phyloP scores from a whole-genome alignment of 495 filamentous ascomycete genomes.

The Aspergillus taichungensis region DNA sequence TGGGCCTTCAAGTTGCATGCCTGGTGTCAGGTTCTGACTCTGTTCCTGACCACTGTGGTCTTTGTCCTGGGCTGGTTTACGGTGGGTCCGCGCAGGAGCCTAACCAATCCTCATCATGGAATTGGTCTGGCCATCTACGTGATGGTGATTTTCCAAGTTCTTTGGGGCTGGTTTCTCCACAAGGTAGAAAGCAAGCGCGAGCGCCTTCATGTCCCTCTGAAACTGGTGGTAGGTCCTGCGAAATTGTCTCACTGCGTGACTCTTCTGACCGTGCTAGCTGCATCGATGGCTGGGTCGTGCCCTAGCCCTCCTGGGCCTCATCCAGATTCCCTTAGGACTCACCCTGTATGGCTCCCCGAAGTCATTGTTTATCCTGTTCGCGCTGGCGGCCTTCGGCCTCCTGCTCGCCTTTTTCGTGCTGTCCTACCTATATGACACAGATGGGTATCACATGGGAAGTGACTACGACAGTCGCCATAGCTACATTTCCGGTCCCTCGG shows the following conservation, averaged over 20 bases:
- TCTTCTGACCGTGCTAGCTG: conserved; percentile 27
- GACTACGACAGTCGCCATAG: conserved; percentile 46
- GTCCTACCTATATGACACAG: conserved; percentile 51
- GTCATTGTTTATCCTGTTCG: conserved; percentile 73
- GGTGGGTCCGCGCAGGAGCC: conserved; percentile 62
- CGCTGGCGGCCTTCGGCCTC: conserved; percentile 60
- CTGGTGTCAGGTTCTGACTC: conserved; percentile 75
- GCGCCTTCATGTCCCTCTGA: conserved; percentile 50
- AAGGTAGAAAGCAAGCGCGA: conserved; percentile 52
- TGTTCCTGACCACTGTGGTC: conserved; percentile 60
- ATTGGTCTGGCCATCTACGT: conserved; percentile 89
- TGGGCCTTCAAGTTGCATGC: conserved; percentile 71
- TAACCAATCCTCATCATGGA: conserved; percentile 92
- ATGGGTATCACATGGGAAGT: conserved; percentile 36
- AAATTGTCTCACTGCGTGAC: background rate
- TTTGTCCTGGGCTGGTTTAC: conserved; percentile 75
- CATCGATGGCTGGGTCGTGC: conserved; percentile 82
- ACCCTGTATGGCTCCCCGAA: conserved; percentile 89
- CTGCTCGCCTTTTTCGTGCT: conserved; percentile 65
- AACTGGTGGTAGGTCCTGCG: conserved; percentile 54
- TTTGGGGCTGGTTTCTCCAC: conserved; percentile 68
- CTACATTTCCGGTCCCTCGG: conserved; percentile 37
- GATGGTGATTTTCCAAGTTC: conserved; percentile 66
- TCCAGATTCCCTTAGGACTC: conserved; percentile 82
- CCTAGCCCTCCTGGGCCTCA: conserved; percentile 69